Evolutionary conservation across 2,329 filamentous ascomycete genomes (phyloP).

Genomic region (Aspergillus glaucus): DNA sequence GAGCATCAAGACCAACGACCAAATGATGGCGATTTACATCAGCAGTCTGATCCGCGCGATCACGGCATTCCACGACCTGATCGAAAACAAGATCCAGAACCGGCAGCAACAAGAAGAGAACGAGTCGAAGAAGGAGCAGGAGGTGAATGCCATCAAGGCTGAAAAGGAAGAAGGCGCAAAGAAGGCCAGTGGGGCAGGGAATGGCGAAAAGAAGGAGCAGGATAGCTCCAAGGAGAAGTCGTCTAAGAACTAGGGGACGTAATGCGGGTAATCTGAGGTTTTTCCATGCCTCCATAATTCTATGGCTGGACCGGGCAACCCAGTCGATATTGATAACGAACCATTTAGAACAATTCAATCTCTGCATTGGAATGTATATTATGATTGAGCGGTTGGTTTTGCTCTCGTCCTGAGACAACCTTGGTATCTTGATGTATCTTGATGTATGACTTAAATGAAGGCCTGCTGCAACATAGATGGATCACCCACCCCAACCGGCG

Average conservation of each 20-base stretch:
- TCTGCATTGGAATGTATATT: slow-evolving; percentile 22
- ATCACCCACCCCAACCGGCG: slow-evolving; percentile 39
- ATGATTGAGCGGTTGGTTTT: slow-evolving; percentile 6
- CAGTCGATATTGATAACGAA: slow-evolving; percentile 9
- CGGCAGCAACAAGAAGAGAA: slow-evolving; percentile 94
- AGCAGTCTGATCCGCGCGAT: slow-evolving; percentile 95
- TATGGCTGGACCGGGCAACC: background rate
- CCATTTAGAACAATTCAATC: slow-evolving; percentile 18
- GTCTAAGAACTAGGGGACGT: slow-evolving; percentile 46
- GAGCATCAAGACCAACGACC: slow-evolving; percentile 98
- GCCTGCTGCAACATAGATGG: background rate
- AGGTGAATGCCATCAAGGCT: slow-evolving; percentile 58
- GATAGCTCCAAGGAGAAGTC: slow-evolving; percentile 53
- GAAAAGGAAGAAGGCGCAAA: slow-evolving; percentile 54
- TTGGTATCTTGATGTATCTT: no score
- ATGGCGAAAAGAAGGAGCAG: slow-evolving; percentile 51
- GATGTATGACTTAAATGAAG: no score
- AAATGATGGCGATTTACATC: slow-evolving; percentile 96
- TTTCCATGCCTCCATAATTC: background rate
- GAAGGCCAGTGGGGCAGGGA: slow-evolving; percentile 39
- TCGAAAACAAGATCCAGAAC: slow-evolving; percentile 99
- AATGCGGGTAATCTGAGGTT: background rate
- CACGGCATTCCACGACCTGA: slow-evolving; percentile 96
- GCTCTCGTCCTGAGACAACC: no score
- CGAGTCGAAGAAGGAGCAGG: slow-evolving; percentile 69